Evolutionary conservation across 129 eudicot species (phyloP).

Genomic region (sunflower (Helianthus annuus)): DNA sequence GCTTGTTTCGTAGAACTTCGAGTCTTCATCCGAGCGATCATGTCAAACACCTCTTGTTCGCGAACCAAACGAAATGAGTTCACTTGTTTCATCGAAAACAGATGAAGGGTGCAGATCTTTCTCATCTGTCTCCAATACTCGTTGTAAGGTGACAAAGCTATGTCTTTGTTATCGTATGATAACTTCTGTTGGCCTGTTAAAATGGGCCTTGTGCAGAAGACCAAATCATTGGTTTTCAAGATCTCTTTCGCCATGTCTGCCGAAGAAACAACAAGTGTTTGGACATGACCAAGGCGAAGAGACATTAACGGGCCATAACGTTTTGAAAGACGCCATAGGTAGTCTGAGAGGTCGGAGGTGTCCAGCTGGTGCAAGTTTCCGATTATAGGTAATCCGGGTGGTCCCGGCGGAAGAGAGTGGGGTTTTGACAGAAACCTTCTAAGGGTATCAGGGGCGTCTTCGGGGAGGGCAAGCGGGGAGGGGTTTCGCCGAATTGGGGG

Average conservation of each 20-base stretch:
- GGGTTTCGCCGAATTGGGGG: no score
- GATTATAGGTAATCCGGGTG: constrained; percentile 43
- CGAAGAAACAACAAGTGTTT: constrained; percentile 39
- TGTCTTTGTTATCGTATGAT: constrained; percentile 25
- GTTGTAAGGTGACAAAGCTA: constrained; percentile 31
- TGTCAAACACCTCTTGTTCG: constrained; percentile 34
- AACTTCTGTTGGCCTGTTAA: constrained; percentile 26
- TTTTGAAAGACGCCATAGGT: constrained; percentile 36
- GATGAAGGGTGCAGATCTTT: constrained; percentile 35
- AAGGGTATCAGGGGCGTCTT: no score
- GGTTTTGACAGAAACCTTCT: no score
- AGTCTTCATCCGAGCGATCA: constrained; percentile 20
- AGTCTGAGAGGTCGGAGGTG: constrained; percentile 17
- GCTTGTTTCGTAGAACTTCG: not conserved
- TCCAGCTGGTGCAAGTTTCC: constrained; percentile 44
- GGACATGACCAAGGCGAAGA: constrained; percentile 28
- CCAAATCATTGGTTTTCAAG: constrained; percentile 38
- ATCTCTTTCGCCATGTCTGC: constrained; percentile 43
- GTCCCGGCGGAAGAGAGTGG: constrained; percentile 40
- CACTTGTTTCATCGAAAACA: constrained; percentile 36
- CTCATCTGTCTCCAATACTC: constrained; percentile 43
- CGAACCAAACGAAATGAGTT: constrained; percentile 38
- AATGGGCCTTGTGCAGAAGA: constrained; percentile 29
- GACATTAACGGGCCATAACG: constrained; percentile 45
- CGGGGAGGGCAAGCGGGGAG: no score